These are phyloP conservation scores for Phytophthora fragariae DNA, from an alignment of 352 stramenopile species.

Conservation along the genomic window DNA sequence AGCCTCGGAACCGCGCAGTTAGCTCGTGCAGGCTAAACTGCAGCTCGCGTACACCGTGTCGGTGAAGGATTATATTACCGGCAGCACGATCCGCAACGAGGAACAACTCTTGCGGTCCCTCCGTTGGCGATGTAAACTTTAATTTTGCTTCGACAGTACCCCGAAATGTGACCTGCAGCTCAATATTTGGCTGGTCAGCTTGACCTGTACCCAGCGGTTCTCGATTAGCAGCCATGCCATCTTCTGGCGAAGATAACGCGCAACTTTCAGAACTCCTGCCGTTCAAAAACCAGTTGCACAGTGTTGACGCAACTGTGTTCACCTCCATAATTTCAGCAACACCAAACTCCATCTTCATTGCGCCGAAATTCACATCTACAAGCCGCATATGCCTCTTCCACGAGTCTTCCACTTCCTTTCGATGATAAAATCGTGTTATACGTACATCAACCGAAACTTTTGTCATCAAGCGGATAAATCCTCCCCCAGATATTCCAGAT, in stretches of 20 bases:
- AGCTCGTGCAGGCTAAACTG: constrained; percentile 68
- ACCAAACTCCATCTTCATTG: constrained; percentile 53
- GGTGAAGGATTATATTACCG: constrained; percentile 63
- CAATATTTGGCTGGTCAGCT: constrained; percentile 45
- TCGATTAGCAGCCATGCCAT: constrained; percentile 31
- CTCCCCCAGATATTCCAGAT: neutral
- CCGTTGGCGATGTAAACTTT: constrained; percentile 45
- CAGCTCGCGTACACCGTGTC: constrained; percentile 44
- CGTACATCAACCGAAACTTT: constrained; percentile 60
- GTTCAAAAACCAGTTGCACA: constrained; percentile 35
- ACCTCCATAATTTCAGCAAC: constrained; percentile 48
- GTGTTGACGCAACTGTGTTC: constrained; percentile 27
- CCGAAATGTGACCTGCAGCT: constrained; percentile 64
- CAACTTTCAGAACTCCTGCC: constrained; percentile 18
- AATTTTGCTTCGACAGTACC: constrained; percentile 54
- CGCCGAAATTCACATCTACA: constrained; percentile 65
- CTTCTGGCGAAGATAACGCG: constrained; percentile 16
- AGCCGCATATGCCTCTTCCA: constrained; percentile 68
- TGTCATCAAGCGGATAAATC: constrained; percentile 38
- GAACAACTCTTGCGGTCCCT: constrained; percentile 48
- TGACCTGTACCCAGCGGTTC: neutral
- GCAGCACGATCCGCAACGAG: constrained; percentile 48
- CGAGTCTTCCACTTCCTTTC: constrained; percentile 41
- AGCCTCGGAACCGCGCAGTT: constrained; percentile 50
- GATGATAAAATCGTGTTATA: constrained; percentile 65